These are phyloP conservation scores for Peronospora farinosa DNA, from an alignment of 352 stramenopile genomes.

Conservation along the genomic window DNA sequence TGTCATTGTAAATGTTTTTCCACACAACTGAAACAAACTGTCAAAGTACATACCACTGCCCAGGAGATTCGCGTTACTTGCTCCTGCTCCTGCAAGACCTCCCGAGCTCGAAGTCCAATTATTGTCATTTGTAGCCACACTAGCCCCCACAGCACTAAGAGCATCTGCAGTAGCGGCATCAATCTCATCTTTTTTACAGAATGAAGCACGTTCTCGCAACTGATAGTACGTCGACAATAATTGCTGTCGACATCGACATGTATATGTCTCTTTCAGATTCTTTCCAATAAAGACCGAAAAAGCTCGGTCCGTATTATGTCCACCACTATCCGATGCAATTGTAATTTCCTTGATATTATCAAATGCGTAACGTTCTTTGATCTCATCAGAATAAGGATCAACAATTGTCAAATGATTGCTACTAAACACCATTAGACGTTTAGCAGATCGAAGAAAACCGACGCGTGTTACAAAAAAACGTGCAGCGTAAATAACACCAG, in stretches of 20 bases:
- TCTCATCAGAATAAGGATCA: constrained; percentile 79
- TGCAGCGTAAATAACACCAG: constrained; percentile 77
- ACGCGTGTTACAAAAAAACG: constrained; percentile 84
- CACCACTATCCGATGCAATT: constrained; percentile 57
- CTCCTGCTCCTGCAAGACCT: constrained; percentile 9
- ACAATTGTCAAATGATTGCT: constrained; percentile 76
- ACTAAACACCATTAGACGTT: constrained; percentile 76
- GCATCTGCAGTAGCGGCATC: constrained; percentile 42
- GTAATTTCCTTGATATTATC: constrained; percentile 87
- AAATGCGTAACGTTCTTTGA: constrained; percentile 82
- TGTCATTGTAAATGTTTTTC: constrained; percentile 79
- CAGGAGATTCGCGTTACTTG: constrained; percentile 19
- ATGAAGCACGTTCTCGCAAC: constrained; percentile 72
- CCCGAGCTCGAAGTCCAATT: constrained; percentile 24
- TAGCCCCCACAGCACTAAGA: constrained; percentile 35
- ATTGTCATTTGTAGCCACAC: constrained; percentile 27
- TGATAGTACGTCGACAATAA: constrained; percentile 84
- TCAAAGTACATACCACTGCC: constrained; percentile 83
- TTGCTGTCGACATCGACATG: constrained; percentile 74
- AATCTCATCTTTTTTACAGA: constrained; percentile 51
- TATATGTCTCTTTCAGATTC: constrained; percentile 85
- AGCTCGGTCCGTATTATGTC: constrained; percentile 57
- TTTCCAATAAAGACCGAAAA: constrained; percentile 85
- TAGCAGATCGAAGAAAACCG: constrained; percentile 70
- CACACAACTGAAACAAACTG: constrained; percentile 79